A percentile compares a stretch with the other conserved stretches of the same genome.
phyloP scores from a whole-genome alignment of 805 yeast genomes.

The Cyberlindnera veronae region DNA sequence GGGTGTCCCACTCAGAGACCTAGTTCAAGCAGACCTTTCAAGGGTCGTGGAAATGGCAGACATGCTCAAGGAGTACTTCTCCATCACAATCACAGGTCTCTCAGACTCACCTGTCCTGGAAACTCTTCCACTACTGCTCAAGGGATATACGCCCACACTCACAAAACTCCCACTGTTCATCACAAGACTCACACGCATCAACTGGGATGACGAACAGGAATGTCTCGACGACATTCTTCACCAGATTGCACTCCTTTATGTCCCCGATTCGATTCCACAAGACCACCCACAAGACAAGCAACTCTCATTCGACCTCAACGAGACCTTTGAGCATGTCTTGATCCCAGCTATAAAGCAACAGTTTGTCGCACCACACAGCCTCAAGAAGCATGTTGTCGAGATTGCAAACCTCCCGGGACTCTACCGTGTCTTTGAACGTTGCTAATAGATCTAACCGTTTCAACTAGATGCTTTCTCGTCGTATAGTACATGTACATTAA shows the following conservation, averaged over 20 bases:
- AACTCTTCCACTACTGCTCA: slow-evolving; percentile 66
- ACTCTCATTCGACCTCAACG: slow-evolving; percentile 31
- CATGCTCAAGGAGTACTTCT: slow-evolving; percentile 82
- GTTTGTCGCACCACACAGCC: slow-evolving; percentile 57
- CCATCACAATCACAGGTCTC: slow-evolving; percentile 39
- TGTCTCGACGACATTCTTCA: slow-evolving; percentile 65
- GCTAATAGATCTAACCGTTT: slow-evolving; percentile 37
- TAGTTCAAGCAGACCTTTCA: no score
- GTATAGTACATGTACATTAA: no score
- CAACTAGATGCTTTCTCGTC: no score
- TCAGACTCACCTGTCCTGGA: slow-evolving; percentile 34
- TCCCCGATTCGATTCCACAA: slow-evolving; percentile 51
- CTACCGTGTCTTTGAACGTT: slow-evolving; percentile 89
- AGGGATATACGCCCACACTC: slow-evolving; percentile 58
- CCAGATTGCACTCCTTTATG: slow-evolving; percentile 69
- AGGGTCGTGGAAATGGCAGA: slow-evolving; percentile 67
- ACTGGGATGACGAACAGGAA: slow-evolving; percentile 63
- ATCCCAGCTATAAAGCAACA: slow-evolving; percentile 64
- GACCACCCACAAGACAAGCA: slow-evolving; percentile 23
- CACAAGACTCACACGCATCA: slow-evolving; percentile 53
- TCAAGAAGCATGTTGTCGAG: slow-evolving; percentile 62
- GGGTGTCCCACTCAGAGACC: slow-evolving; percentile 15
- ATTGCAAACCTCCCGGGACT: slow-evolving; percentile 90
- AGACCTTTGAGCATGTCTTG: slow-evolving; percentile 49
- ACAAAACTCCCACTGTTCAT: slow-evolving; percentile 65